Evolutionary conservation across 495 filamentous ascomycete species (phyloP), one percentile per base, ranked within the genome.

Genomic region (Aspergillus kassunensis): DNA sequence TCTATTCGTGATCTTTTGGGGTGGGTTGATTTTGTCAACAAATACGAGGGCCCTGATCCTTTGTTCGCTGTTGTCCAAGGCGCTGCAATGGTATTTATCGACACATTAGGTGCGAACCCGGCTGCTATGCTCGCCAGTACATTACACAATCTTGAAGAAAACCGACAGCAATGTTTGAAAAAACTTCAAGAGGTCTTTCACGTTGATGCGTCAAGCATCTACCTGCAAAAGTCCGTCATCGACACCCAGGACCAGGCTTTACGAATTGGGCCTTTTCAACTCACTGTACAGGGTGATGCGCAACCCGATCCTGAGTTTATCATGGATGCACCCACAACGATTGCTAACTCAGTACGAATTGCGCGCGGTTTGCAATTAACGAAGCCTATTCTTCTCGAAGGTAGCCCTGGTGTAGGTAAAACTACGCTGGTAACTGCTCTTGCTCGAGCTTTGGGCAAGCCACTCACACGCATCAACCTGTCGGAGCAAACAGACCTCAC

Each of bases 401-500:
- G 95, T 29, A 96, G 86, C 57, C 95, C 95, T 18, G 95, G 95
- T 57, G 95, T 99, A 37, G 95, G 95, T 40, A 99, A 99, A 71
- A 99, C 95, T 0, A 95, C 90, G 13, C 80, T 99, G 7, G 79
- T 99, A 4, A 85, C 84, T 16, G 92, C 91, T 5, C 77, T 97
- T 43, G 88, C 93, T 1, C 77, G 77, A 54, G 82, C 87, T 21
- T 81, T 88, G 56, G 89, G 90, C 16, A 84, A 85, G 44, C 83
- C 87, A 15, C 74, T 99, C 35, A 95, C 88, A 19, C 81, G 95
- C 53, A 96, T 99, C 65, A 99, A 99, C 61, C 75, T 99, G 50
- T 97, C 93, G 0, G 95, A 97, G 55, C 95, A 99, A 69, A 97
- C 95, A 1, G 95, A 99, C 59, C 72, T 99, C 18, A 93, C 96